Conservation (phyloP, 495 filamentous ascomycete genomes). For the Hypoxylon crocopeplum region DNA sequence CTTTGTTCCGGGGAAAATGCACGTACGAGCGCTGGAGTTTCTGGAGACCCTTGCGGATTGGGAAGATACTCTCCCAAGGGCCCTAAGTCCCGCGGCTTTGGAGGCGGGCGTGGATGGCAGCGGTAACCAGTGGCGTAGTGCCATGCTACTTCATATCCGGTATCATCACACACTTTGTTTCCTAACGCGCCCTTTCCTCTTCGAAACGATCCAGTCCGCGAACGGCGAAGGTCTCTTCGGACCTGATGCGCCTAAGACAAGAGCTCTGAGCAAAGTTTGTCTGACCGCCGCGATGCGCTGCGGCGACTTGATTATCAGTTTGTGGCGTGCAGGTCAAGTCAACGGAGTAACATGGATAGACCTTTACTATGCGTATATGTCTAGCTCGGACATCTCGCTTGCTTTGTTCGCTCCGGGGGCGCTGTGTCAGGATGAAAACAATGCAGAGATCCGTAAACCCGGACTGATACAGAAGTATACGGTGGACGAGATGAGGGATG, state of each 20-base stretch:
- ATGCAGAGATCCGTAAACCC: conserved; percentile 13
- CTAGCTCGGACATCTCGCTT: conserved; percentile 28
- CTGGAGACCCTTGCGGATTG: conserved; percentile 47
- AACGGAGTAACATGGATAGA: conserved; percentile 35
- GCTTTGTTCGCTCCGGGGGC: conserved; percentile 19
- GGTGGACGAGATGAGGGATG: conserved; percentile 21
- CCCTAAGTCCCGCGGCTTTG: conserved; percentile 33
- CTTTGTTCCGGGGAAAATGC: conserved; percentile 24
- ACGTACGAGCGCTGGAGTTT: conserved; percentile 37
- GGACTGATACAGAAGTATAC: conserved; percentile 11
- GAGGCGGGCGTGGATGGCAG: conserved; percentile 2
- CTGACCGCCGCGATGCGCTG: conserved; percentile 32
- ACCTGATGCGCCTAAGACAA: conserved; percentile 16
- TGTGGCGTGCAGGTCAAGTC: conserved; percentile 24
- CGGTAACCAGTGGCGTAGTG: conserved; percentile 38
- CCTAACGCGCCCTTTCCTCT: conserved; percentile 42
- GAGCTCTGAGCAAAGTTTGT: conserved; percentile 23
- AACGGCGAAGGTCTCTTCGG: conserved; percentile 1
- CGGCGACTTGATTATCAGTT: conserved; percentile 6
- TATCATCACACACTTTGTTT: conserved; percentile 42
- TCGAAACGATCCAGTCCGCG: conserved; percentile 23
- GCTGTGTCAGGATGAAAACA: conserved; percentile 14
- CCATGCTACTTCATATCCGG: conserved; percentile 41
- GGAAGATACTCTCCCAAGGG: conserved; percentile 45
- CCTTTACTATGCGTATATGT: conserved; percentile 30